phyloP scores from a whole-genome alignment of 495 filamentous ascomycete genomes.

The Talaromyces nanjingensis region DNA sequence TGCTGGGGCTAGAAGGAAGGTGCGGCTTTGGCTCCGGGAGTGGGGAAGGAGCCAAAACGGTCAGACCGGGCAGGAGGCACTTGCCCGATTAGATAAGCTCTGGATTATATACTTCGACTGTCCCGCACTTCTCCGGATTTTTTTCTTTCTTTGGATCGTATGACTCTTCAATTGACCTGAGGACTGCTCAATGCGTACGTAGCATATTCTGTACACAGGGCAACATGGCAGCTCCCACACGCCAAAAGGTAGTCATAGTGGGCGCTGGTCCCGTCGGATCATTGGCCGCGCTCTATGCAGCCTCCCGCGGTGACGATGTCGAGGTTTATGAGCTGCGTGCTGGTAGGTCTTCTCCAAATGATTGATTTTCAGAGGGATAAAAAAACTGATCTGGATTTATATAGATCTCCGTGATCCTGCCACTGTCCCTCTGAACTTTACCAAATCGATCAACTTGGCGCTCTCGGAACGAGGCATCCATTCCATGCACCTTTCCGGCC shows the following conservation, averaged over 20 bases:
- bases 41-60: too few species aligned
- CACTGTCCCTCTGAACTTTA: constrained; percentile 88
- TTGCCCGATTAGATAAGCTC: constrained; percentile 8
- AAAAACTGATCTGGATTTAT: not conserved
- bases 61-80: too few species aligned
- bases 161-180: not conserved
- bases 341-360: constrained; percentile 49
- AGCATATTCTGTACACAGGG: not conserved
- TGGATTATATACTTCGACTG: not conserved
- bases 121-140: not conserved
- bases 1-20: too few species aligned
- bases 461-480: constrained; percentile 92
- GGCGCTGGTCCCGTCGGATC: constrained; percentile 92
- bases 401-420: constrained; percentile 78
- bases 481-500: constrained; percentile 62
- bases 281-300: constrained; percentile 87
- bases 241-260: constrained; percentile 72
- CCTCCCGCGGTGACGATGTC: constrained; percentile 75
- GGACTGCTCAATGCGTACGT: not conserved
- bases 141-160: not conserved
- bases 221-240: constrained; percentile 9
- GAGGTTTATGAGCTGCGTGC: constrained; percentile 90
- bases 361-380: not conserved
- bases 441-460: constrained; percentile 94
- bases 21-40: too few species aligned